Evolutionary conservation across 805 yeast genomes (phyloP), one percentile per base, ranked within the genome.

Genomic region (Spathaspora hagerdaliae): DNA sequence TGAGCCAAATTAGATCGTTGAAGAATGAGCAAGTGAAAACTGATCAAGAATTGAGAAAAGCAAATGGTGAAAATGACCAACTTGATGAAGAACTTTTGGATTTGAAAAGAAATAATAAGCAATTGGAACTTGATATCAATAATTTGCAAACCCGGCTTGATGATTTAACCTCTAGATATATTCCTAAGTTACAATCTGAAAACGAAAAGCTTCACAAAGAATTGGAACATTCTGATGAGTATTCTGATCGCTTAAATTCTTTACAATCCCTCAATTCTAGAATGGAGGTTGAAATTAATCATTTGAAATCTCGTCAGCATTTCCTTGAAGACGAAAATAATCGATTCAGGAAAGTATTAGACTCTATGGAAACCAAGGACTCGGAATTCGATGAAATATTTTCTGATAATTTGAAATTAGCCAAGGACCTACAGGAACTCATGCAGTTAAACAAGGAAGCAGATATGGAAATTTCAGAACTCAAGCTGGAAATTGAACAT

Each of bases 401-500:
- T 35, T 26, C 6, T n/a, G 47, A 44, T 39, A 44, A 44, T 33
- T 19, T 27, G 19, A 31, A 35, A 8, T 38, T 45, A 19, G 26
- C 14, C 26, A 26, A 24, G 24, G n/a, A 14, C 4, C 12, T 39
- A 7, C 19, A 29, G 31, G 26, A 27, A 8, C 8, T 26, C 13
- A 31, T 19, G 6, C 29, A 12, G 11, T 11, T 27, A 24, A n/a
- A 12, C 12, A 27, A 26, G 27, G 13, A n/a, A 11, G 27, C n/a
- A 36, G n/a, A 27, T 36, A 15, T 15, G n/a, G 39, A 36, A 13
- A 36, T 36, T 36, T 5, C 19, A 12, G 12, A 36, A 5, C 27
- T 36, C 10, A 15, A 36, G 26, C 26, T 26, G n/a, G n/a, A 24
- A 10, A 12, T 36, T 12, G 31, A 26, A 26, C 31, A 26, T 26